Conservation (phyloP, 768 basidiomycete species). For the Phylloporus sp. region DNA sequence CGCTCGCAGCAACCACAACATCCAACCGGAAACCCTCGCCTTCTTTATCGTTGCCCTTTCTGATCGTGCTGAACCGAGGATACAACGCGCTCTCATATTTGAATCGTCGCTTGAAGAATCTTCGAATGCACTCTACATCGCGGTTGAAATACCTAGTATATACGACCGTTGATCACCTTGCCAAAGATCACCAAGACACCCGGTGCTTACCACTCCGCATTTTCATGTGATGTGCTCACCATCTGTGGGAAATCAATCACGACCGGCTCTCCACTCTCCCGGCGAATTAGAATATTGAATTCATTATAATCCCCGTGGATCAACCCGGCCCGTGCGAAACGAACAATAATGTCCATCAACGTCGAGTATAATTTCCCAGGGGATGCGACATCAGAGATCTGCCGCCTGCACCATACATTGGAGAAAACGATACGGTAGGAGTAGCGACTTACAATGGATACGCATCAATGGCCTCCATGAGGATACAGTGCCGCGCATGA, state of each 20-base stretch:
- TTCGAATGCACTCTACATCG: slow-evolving; percentile 94
- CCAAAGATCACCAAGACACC: slow-evolving; percentile 11
- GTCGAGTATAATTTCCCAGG: slow-evolving; percentile 88
- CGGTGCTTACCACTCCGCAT: slow-evolving; percentile 83
- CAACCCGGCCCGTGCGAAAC: slow-evolving; percentile 89
- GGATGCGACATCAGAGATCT: slow-evolving; percentile 76
- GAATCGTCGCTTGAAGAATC: slow-evolving; percentile 88
- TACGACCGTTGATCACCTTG: slow-evolving; percentile 6
- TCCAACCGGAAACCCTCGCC: slow-evolving; percentile 71
- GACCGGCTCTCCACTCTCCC: slow-evolving; percentile 70
- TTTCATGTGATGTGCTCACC: slow-evolving; percentile 95
- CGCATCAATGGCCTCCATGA: slow-evolving; percentile 95
- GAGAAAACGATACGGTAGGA: background rate
- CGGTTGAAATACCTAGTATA: slow-evolving; percentile 91
- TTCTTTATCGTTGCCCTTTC: slow-evolving; percentile 32
- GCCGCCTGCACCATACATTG: slow-evolving; percentile 54
- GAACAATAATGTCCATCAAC: slow-evolving; percentile 94
- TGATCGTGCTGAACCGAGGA: slow-evolving; percentile 67
- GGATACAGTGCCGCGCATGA: slow-evolving; percentile 89
- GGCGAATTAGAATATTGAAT: slow-evolving; percentile 93
- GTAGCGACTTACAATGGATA: slow-evolving; percentile 73
- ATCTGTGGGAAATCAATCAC: slow-evolving; percentile 99
- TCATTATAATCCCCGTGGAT: slow-evolving; percentile 99
- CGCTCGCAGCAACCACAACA: slow-evolving; percentile 90
- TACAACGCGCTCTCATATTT: slow-evolving; percentile 88